Percentiles rank a stretch among this genome's conserved stretches.
These are phyloP conservation scores for Purshia tridentata DNA, from an alignment of 306 rosid species.

Conservation along the genomic window DNA sequence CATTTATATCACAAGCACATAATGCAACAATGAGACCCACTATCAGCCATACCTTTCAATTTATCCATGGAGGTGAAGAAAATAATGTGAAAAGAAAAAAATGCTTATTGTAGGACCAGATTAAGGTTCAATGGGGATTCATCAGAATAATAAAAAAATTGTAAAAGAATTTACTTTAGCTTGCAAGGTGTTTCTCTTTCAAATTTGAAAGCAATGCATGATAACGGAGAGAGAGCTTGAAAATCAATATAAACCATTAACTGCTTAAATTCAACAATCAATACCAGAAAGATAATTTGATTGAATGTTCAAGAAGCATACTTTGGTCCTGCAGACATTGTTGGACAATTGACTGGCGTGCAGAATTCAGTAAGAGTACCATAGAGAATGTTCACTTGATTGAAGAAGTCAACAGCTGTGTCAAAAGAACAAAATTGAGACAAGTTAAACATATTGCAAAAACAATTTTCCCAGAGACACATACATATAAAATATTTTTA, in stretches of 20 bases:
- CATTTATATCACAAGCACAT: constrained; percentile 10
- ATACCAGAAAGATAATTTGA: constrained; percentile 20
- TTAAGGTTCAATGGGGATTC: no score
- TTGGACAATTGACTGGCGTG: constrained; percentile 69
- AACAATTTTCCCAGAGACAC: not conserved
- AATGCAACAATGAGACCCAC: not conserved
- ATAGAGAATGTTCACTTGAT: constrained; percentile 76
- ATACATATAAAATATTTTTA: not conserved
- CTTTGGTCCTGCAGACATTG: constrained; percentile 88
- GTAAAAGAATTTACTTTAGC: not conserved
- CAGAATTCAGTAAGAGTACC: constrained; percentile 93
- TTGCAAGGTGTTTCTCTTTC: no score
- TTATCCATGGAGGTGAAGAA: no score
- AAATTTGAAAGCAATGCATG: no score
- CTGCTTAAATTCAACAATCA: constrained; percentile 7
- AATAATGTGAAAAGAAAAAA: no score
- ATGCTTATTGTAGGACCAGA: no score
- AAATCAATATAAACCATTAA: not conserved
- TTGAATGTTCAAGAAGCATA: constrained; percentile 40
- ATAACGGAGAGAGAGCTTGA: not conserved
- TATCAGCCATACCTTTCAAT: no score
- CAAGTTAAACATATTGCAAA: not conserved
- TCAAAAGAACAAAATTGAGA: constrained; percentile 2
- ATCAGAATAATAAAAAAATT: not conserved
- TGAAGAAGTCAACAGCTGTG: constrained; percentile 88